Conservation (phyloP, 2,329 filamentous ascomycete species). For the Apiospora rasikravindrae region DNA sequence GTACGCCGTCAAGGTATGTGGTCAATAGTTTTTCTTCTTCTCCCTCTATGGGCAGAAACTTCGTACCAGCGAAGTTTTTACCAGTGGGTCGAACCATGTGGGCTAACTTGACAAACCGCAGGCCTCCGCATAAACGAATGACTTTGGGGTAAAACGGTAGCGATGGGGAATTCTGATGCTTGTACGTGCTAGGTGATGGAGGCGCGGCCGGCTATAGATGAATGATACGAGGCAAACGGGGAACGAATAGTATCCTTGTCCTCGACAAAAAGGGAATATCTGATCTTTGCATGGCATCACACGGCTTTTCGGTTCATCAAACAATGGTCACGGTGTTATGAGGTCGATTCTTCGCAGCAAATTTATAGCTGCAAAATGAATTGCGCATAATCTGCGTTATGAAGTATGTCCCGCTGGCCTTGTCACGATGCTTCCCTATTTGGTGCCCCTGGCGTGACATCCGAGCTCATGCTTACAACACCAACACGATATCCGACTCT, state of each 20-base stretch:
- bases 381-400: constrained; percentile 24
- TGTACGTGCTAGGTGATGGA: constrained; percentile 17
- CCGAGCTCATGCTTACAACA: background rate
- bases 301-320: constrained; percentile 43
- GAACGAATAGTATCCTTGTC: constrained; percentile 24
- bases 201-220: constrained; percentile 17
- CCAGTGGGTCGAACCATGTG: background rate
- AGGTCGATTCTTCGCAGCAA: constrained; percentile 42
- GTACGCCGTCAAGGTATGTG: constrained; percentile 93
- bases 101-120: background rate
- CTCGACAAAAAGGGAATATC: constrained; percentile 39
- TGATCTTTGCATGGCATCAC: constrained; percentile 46
- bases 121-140: constrained; percentile 21
- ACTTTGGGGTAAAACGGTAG: constrained; percentile 16
- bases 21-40: background rate
- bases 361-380: constrained; percentile 41
- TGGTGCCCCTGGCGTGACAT: background rate
- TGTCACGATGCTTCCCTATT: background rate
- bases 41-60: background rate
- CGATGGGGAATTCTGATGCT: constrained; percentile 16
- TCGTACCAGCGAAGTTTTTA: background rate
- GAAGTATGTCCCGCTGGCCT: constrained; percentile 13
- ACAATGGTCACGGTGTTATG: constrained; percentile 39
- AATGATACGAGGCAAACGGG: constrained; percentile 8
- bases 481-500: background rate